phyloP scores from a whole-genome alignment of 805 yeast genomes.

The Cyberlindnera japonica region DNA sequence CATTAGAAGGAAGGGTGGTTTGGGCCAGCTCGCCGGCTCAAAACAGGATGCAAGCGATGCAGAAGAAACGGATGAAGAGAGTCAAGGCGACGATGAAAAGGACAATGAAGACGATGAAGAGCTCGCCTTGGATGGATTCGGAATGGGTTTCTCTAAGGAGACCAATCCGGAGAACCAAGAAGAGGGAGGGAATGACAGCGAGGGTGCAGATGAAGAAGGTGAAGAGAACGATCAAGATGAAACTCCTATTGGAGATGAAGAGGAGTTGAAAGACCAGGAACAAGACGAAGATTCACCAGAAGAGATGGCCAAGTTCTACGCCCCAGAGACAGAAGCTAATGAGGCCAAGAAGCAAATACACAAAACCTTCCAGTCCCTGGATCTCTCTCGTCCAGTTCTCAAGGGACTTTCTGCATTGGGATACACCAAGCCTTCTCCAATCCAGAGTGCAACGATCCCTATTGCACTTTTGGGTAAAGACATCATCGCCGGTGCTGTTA shows the following conservation, averaged over 20 bases:
- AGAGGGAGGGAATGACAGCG: slow-evolving; percentile 23
- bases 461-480: slow-evolving; percentile 92
- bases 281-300: slow-evolving; percentile 68
- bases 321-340: slow-evolving; percentile 50
- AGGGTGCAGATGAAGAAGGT: slow-evolving; percentile 32
- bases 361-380: slow-evolving; percentile 67
- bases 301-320: slow-evolving; percentile 77
- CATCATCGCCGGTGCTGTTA: slow-evolving; percentile 97
- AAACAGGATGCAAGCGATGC: slow-evolving; percentile 36
- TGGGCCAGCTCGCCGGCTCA: slow-evolving; percentile 49
- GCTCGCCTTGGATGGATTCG: slow-evolving; percentile 45
- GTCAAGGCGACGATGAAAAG: slow-evolving; percentile 37
- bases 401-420: slow-evolving; percentile 80
- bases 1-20: slow-evolving; percentile 82
- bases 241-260: slow-evolving; percentile 6
- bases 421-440: slow-evolving; percentile 86
- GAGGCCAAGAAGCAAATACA: slow-evolving; percentile 51
- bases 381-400: slow-evolving; percentile 85
- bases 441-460: slow-evolving; percentile 92
- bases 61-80: slow-evolving; percentile 41
- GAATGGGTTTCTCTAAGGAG: slow-evolving; percentile 33
- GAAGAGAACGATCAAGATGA: slow-evolving; percentile 10
- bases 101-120: slow-evolving; percentile 33
- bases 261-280: slow-evolving; percentile 30
- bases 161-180: slow-evolving; percentile 31